A percentile compares a stretch with the other conserved stretches of the same genome.
Evolutionary conservation across 257 asterid genomes (phyloP).

Genomic region (Scutellaria galericulata): DNA sequence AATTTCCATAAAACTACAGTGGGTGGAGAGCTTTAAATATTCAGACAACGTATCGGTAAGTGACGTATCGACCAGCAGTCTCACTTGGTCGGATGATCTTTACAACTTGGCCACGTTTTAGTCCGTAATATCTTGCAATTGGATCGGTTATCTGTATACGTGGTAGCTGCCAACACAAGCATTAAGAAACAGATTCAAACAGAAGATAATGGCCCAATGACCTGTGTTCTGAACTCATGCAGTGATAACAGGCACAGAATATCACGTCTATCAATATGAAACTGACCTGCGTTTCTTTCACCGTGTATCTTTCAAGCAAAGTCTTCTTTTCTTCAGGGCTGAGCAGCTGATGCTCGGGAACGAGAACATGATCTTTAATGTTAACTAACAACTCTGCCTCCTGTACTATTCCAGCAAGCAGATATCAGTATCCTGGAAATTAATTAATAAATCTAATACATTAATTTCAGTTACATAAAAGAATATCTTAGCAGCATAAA

Average conservation of each 20-base stretch:
- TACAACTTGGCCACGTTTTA: slow-evolving; percentile 76
- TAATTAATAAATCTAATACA: background rate
- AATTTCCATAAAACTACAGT: background rate
- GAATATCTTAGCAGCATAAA: slow-evolving; percentile 3
- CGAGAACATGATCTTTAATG: slow-evolving; percentile 78
- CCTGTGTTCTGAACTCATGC: too few species aligned
- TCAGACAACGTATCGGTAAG: slow-evolving; percentile 81
- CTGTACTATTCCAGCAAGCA: slow-evolving; percentile 29
- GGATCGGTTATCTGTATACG: slow-evolving; percentile 81
- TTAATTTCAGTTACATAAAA: background rate
- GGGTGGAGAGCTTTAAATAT: slow-evolving; percentile 1
- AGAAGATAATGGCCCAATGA: slow-evolving; percentile 16
- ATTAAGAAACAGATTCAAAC: slow-evolving; percentile 26
- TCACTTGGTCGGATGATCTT: slow-evolving; percentile 87
- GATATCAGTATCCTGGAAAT: slow-evolving; percentile 15
- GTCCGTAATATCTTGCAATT: slow-evolving; percentile 76
- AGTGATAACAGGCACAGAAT: too few species aligned
- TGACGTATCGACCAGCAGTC: slow-evolving; percentile 86
- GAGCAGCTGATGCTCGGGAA: slow-evolving; percentile 82
- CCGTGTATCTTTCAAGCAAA: slow-evolving; percentile 80
- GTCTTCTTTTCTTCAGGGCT: slow-evolving; percentile 76
- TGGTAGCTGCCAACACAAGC: slow-evolving; percentile 64
- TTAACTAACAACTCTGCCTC: slow-evolving; percentile 75
- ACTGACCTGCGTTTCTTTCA: slow-evolving; percentile 88
- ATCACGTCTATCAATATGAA: background rate